A percentile compares a stretch with the other conserved stretches of the same genome.
Evolutionary conservation across 352 stramenopile species (phyloP).

Genomic region (Ophiocytium majus): DNA sequence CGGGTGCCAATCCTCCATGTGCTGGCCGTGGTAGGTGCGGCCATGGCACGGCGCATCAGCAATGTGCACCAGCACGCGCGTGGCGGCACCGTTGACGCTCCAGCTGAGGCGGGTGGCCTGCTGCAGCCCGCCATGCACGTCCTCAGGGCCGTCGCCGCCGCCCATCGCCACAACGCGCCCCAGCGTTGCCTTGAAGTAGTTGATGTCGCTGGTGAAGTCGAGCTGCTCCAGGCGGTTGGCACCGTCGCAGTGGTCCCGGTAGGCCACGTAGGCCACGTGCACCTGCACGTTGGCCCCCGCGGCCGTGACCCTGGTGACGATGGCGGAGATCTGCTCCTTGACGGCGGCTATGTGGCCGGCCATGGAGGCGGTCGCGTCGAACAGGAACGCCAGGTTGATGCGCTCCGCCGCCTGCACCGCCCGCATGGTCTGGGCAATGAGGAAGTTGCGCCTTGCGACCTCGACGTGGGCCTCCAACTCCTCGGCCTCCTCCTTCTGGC

Average conservation of each 20-base stretch:
- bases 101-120: constrained; percentile 55
- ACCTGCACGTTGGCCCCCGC: constrained; percentile 56
- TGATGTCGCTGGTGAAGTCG: constrained; percentile 53
- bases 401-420: constrained; percentile 12
- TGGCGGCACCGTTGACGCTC: constrained; percentile 27
- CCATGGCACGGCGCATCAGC: constrained; percentile 61
- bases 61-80: constrained; percentile 62
- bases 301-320: constrained; percentile 44
- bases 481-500: background rate
- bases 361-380: constrained; percentile 53
- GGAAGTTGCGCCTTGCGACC: background rate
- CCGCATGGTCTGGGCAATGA: constrained; percentile 20
- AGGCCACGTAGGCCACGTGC: constrained; percentile 60
- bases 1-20: background rate
- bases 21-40: constrained; percentile 55
- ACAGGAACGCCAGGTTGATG: constrained; percentile 36
- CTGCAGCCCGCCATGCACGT: constrained; percentile 60
- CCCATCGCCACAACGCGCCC: constrained; percentile 12
- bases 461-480: background rate
- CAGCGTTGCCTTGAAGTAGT: background rate
- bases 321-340: constrained; percentile 58
- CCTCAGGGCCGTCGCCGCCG: constrained; percentile 58
- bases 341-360: constrained; percentile 48
- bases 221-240: constrained; percentile 60
- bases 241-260: constrained; percentile 59